A percentile compares a stretch with the other conserved stretches of the same genome.
These are phyloP conservation scores for Penicillium taxi DNA, from an alignment of 495 filamentous ascomycete species.

Conservation along the genomic window DNA sequence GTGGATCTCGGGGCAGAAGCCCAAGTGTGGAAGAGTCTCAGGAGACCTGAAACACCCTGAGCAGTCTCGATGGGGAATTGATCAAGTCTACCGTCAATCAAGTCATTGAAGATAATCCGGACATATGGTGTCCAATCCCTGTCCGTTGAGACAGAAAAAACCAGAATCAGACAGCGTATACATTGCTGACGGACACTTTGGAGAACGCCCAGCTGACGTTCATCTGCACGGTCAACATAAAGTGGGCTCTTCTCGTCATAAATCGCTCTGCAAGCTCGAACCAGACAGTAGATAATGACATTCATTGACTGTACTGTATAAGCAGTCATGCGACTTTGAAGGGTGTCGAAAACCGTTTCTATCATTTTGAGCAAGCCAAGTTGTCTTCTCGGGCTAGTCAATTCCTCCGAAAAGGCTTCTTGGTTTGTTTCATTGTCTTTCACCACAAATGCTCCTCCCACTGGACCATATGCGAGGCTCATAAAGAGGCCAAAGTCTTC, in stretches of 20 bases:
- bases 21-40: conserved; percentile 77
- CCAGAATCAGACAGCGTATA: conserved; percentile 67
- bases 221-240: conserved; percentile 35
- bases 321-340: conserved; percentile 58
- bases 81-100: conserved; percentile 67
- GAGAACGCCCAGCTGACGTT: conserved; percentile 46
- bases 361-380: conserved; percentile 85
- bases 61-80: conserved; percentile 81
- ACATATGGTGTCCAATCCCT: conserved; percentile 67
- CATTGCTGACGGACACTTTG: conserved; percentile 65
- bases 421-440: conserved; percentile 44
- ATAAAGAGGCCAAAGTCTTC: conserved; percentile 71
- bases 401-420: conserved; percentile 41
- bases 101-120: conserved; percentile 57
- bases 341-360: conserved; percentile 73
- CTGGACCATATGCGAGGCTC: conserved; percentile 67
- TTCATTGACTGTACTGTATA: conserved; percentile 59
- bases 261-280: conserved; percentile 57
- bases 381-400: conserved; percentile 65
- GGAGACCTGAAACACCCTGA: conserved; percentile 74
- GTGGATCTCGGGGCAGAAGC: conserved; percentile 56
- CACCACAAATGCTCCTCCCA: conserved; percentile 50
- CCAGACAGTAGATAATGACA: conserved; percentile 68
- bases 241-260: conserved; percentile 29
- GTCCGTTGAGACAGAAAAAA: conserved; percentile 61